Evolutionary conservation across 2,329 filamentous ascomycete genomes (phyloP), one percentile per base, ranked within the genome.

Genomic region (Exophiala aquamarina): DNA sequence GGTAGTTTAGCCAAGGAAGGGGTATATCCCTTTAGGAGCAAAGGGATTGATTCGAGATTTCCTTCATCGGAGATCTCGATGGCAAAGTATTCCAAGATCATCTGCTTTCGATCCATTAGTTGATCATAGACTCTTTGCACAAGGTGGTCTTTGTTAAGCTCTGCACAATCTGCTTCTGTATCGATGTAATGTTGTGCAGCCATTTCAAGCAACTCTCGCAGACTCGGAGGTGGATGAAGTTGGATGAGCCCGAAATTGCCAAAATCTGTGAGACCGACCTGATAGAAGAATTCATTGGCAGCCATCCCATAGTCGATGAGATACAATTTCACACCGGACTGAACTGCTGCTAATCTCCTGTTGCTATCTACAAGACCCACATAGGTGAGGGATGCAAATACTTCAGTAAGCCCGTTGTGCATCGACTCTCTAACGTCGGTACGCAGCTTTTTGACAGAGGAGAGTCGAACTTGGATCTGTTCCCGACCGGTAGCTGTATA

Each of bases 61-160:
- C 91, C 92, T 1, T 86, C 75, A 1, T 84, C 81, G 0, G 87
- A 87, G 28, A 98, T 83, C 44, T 92, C 84, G 35, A 98, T 71
- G 1, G 85, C 86, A 66, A 98, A 97, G 68, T 98, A 98, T 67
- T 98, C 93, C 2, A 79, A 74, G 1, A 98, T 78, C 88, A 98
- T 94, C 60, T 92, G 86, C 28, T 87, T 78, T 9, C 86, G 81
- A 55, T 84, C 80, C 23, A 94, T 76, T 2, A 97, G 74, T 56
- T 90, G 84, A 2, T 75, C 67, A 0, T 77, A 72, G 3, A 95
- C 84, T 3, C 77, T 74, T 3, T 82, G 72, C 1, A 88, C 82
- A 0, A 90, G 79, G n/a, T 82, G 78, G 18, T 76, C 70, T 3
- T 58, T 67, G 7, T 63, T 58, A 31, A 78, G 74, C 5, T 62